These are phyloP conservation scores for Ophiostoma sp. DNA, from an alignment of 2,329 filamentous ascomycete species.

Conservation along the genomic window DNA sequence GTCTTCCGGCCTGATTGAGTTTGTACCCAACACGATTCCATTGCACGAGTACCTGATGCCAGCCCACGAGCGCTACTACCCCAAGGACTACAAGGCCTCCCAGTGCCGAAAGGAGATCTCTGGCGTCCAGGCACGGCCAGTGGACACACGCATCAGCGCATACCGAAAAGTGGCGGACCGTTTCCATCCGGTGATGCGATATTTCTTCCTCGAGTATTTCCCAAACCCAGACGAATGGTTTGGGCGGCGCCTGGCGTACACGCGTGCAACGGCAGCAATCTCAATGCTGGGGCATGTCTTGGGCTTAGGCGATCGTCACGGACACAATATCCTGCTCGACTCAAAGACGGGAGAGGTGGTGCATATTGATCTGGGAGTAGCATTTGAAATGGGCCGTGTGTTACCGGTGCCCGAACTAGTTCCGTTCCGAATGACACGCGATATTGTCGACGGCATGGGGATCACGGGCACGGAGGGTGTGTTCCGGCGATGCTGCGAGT, in stretches of 20 bases:
- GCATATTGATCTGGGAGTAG: slow-evolving; percentile 94
- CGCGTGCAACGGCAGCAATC: slow-evolving; percentile 85
- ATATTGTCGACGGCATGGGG: slow-evolving; percentile 96
- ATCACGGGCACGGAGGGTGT: slow-evolving; percentile 92
- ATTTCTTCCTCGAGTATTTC: slow-evolving; percentile 96
- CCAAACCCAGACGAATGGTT: slow-evolving; percentile 96
- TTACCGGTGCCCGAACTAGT: slow-evolving; percentile 92
- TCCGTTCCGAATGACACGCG: slow-evolving; percentile 87
- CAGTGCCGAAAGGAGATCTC: slow-evolving; percentile 75
- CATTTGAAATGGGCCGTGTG: slow-evolving; percentile 95
- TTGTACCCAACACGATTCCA: slow-evolving; percentile 88
- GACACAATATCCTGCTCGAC: slow-evolving; percentile 94
- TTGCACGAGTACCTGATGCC: slow-evolving; percentile 89
- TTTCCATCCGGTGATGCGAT: slow-evolving; percentile 90
- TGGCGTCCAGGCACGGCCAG: slow-evolving; percentile 62
- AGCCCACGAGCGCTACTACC: slow-evolving; percentile 80
- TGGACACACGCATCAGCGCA: slow-evolving; percentile 64
- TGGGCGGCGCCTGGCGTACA: slow-evolving; percentile 79
- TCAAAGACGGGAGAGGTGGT: slow-evolving; percentile 86
- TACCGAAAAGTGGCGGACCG: slow-evolving; percentile 74
- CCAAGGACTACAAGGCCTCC: slow-evolving; percentile 70
- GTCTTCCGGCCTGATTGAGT: slow-evolving; percentile 88
- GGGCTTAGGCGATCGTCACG: slow-evolving; percentile 88
- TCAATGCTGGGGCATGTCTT: slow-evolving; percentile 92
- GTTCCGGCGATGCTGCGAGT: slow-evolving; percentile 96